Evolutionary conservation across 2,329 filamentous ascomycete species (phyloP).

Genomic region (Pyrenophora teres): DNA sequence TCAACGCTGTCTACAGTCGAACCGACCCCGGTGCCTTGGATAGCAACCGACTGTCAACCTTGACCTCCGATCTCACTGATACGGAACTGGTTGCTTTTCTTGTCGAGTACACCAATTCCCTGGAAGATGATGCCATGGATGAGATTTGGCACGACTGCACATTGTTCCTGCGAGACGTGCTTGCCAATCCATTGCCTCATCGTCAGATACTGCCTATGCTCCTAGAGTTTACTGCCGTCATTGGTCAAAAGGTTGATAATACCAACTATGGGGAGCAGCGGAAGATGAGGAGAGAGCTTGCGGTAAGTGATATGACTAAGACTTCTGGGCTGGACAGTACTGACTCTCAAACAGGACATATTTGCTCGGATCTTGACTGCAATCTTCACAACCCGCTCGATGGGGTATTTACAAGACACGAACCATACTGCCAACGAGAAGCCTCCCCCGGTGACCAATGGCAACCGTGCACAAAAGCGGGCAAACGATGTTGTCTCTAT

Average conservation of each 20-base stretch:
- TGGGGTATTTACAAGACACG: conserved; percentile 68
- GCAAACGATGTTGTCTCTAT: conserved; percentile 73
- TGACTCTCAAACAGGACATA: conserved; percentile 66
- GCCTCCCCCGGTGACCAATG: conserved; percentile 28
- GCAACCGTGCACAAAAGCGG: conserved; percentile 50
- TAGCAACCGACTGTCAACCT: conserved; percentile 77
- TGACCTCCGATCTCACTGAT: conserved; percentile 84
- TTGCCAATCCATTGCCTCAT: conserved; percentile 93
- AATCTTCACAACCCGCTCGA: conserved; percentile 88
- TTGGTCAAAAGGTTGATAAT: conserved; percentile 96
- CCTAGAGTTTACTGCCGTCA: conserved; percentile 83
- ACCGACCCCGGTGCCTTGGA: conserved; percentile 84
- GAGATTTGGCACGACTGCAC: conserved; percentile 98
- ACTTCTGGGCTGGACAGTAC: neutral
- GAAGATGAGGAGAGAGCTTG: conserved; percentile 87
- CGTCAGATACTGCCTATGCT: conserved; percentile 85
- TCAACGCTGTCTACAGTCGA: conserved; percentile 94
- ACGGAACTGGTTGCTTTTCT: conserved; percentile 85
- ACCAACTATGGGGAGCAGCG: conserved; percentile 95
- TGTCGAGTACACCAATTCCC: conserved; percentile 83
- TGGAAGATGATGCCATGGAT: conserved; percentile 97
- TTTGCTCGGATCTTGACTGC: conserved; percentile 86
- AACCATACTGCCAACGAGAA: conserved; percentile 41
- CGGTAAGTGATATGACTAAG: conserved; percentile 60
- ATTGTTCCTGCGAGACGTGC: conserved; percentile 83